These are phyloP conservation scores for Tremella yokohamensis DNA, from an alignment of 768 basidiomycete species.

Conservation along the genomic window DNA sequence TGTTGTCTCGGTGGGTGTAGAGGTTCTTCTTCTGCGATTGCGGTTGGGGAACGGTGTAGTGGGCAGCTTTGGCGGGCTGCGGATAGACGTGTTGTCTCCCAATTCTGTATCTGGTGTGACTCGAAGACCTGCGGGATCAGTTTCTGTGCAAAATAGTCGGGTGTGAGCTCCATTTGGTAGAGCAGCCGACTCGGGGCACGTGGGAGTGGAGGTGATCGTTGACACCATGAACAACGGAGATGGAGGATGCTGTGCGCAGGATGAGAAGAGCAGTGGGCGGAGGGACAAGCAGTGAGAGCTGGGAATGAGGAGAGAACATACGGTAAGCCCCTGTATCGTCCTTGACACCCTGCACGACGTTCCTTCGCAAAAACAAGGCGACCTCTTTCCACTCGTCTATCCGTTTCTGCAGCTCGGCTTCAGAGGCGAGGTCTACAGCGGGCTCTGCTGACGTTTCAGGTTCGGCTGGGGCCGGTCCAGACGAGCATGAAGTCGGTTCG, in stretches of 20 bases:
- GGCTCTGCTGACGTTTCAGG: background rate
- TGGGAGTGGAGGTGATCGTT: background rate
- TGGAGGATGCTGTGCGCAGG: too few species aligned
- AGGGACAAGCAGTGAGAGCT: too few species aligned
- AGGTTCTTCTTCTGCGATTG: conserved; percentile 27
- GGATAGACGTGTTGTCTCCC: conserved; percentile 77
- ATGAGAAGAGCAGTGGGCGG: too few species aligned
- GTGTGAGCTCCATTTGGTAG: too few species aligned
- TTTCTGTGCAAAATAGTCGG: background rate
- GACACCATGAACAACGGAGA: background rate
- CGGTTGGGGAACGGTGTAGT: conserved; percentile 48
- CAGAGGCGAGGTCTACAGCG: background rate
- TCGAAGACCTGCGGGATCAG: conserved; percentile 59
- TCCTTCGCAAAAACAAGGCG: conserved; percentile 68
- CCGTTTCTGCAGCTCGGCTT: conserved; percentile 29
- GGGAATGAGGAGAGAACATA: conserved; percentile 56
- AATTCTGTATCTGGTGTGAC: conserved; percentile 79
- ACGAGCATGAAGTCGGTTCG: conserved; percentile 7
- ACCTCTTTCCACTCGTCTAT: conserved; percentile 64
- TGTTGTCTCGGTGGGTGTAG: too few species aligned
- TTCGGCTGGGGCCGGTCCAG: conserved; percentile 12
- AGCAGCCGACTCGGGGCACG: background rate
- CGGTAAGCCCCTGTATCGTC: conserved; percentile 57
- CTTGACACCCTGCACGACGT: conserved; percentile 76
- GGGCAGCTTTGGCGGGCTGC: conserved; percentile 55